These are phyloP conservation scores for Thelonectria olida DNA, from an alignment of 2,329 filamentous ascomycete genomes.

Conservation along the genomic window DNA sequence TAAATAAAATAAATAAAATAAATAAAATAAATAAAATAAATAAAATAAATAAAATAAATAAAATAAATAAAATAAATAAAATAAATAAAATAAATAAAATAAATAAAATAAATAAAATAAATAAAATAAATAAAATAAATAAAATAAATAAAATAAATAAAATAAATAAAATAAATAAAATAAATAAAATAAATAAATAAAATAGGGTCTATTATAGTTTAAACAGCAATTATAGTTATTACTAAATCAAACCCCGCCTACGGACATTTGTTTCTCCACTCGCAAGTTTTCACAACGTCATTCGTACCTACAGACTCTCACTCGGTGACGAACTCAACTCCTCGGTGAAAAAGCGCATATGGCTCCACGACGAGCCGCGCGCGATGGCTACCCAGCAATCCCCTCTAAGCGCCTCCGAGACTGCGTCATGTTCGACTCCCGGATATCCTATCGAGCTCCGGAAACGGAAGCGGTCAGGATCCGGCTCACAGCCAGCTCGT, in stretches of 20 bases:
- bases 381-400: conserved; percentile 43
- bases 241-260: conserved; percentile 40
- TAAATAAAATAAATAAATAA: too few species aligned
- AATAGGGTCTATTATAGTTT: too few species aligned
- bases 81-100: too few species aligned
- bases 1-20: too few species aligned
- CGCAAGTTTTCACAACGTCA: background rate
- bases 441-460: conserved; percentile 33
- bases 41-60: too few species aligned
- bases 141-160: too few species aligned
- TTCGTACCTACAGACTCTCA: background rate
- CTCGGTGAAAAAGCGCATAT: conserved; percentile 1
- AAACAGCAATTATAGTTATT: conserved; percentile 1
- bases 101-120: too few species aligned
- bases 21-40: too few species aligned
- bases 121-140: too few species aligned
- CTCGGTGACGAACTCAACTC: background rate
- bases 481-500: conserved; percentile 39
- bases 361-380: conserved; percentile 4
- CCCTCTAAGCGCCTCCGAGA: conserved; percentile 41
- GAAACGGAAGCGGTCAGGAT: conserved; percentile 43
- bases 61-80: too few species aligned
- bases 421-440: conserved; percentile 35
- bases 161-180: too few species aligned
- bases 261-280: conserved; percentile 42